Conservation (phyloP, 805 yeast species). For the Maudiozyma turicensis region DNA sequence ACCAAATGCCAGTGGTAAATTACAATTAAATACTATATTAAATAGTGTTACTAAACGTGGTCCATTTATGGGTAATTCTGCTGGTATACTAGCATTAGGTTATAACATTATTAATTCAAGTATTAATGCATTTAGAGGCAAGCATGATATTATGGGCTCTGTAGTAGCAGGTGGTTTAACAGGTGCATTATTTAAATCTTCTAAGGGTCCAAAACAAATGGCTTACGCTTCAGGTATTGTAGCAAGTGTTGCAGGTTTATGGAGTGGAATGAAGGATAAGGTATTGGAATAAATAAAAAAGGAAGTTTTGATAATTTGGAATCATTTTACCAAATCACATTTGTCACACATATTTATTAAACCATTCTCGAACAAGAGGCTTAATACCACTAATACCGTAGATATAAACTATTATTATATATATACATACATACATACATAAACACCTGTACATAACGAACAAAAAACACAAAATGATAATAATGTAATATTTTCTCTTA, state of each 20-base stretch:
- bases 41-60: constrained; percentile 93
- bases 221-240: constrained; percentile 73
- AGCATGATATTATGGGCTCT: constrained; percentile 80
- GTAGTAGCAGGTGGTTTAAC: constrained; percentile 82
- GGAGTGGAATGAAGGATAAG: constrained; percentile 71
- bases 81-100: constrained; percentile 85
- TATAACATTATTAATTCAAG: constrained; percentile 79
- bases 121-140: constrained; percentile 73
- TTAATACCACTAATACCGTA: too few relatives aligned
- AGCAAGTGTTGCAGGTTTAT: constrained; percentile 84
- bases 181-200: constrained; percentile 83
- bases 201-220: constrained; percentile 81
- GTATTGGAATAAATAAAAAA: constrained; percentile 8
- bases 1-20: constrained; percentile 62
- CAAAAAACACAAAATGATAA: too few relatives aligned
- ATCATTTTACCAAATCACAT: too few relatives aligned
- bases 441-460: too few relatives aligned
- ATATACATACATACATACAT: too few relatives aligned
- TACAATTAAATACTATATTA: constrained; percentile 79
- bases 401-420: too few relatives aligned
- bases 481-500: too few relatives aligned
- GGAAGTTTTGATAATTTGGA: too few relatives aligned
- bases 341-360: too few relatives aligned
- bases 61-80: constrained; percentile 89
- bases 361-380: too few relatives aligned